A percentile compares a stretch with the other conserved stretches of the same genome.
phyloP scores from a whole-genome alignment of 352 stramenopile species.

The Phytophthora quininea region DNA sequence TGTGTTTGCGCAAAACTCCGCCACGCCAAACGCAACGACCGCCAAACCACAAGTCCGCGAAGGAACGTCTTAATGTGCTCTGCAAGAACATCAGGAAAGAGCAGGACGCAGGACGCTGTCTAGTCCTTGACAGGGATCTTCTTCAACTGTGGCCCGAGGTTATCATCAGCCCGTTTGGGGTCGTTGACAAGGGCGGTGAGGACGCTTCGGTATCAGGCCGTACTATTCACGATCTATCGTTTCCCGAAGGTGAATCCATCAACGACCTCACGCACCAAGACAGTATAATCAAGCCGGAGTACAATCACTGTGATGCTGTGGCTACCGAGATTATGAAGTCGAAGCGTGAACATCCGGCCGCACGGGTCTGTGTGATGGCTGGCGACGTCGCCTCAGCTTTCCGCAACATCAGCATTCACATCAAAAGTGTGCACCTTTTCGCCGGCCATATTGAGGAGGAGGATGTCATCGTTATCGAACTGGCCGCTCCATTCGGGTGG shows the following conservation, averaged over 20 bases:
- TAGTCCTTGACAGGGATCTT: constrained; percentile 9
- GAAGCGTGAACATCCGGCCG: background rate
- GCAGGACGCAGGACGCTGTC: constrained; percentile 5
- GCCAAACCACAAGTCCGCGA: background rate
- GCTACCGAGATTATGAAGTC: background rate
- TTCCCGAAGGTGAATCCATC: constrained; percentile 1
- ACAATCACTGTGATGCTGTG: constrained; percentile 2
- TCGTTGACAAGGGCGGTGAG: constrained; percentile 4
- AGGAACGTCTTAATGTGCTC: background rate
- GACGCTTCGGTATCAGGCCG: background rate
- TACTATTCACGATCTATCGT: constrained; percentile 7
- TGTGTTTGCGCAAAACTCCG: background rate
- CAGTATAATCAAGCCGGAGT: constrained; percentile 4
- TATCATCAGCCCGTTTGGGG: background rate
- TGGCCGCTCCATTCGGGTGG: background rate
- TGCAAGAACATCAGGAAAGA: constrained; percentile 16
- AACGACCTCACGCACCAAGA: constrained; percentile 8
- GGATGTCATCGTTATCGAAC: background rate
- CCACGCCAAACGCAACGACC: background rate
- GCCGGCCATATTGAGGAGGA: constrained; percentile 11
- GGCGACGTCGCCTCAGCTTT: constrained; percentile 3
- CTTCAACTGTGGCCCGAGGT: constrained; percentile 3
- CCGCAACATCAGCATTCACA: constrained; percentile 5
- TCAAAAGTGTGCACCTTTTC: constrained; percentile 9
- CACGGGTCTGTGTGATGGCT: background rate